Evolutionary conservation across 2,329 filamentous ascomycete genomes (phyloP).

Genomic region (Ophiognomonia clavigignenti-juglandacearum): DNA sequence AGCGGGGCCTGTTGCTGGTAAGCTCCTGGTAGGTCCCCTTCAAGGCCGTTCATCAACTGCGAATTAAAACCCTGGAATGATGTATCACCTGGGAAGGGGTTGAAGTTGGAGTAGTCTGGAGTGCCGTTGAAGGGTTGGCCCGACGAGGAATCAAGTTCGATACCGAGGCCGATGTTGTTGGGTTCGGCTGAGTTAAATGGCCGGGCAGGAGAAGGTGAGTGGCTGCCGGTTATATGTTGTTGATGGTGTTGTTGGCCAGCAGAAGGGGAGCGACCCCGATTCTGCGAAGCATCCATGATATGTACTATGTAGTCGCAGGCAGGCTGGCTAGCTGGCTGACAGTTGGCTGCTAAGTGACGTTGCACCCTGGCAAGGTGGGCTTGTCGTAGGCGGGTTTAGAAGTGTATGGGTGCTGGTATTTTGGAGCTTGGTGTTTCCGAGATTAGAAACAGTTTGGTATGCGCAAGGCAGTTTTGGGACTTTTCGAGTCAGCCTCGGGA

Average conservation of each 20-base stretch:
- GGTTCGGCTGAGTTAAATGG: slow-evolving; percentile 41
- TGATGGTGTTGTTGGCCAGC: slow-evolving; percentile 32
- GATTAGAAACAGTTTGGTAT: slow-evolving; percentile 17
- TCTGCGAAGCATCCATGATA: slow-evolving; percentile 14
- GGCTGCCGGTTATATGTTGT: slow-evolving; percentile 64
- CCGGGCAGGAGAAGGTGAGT: slow-evolving; percentile 51
- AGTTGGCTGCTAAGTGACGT: not conserved
- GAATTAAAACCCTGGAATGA: slow-evolving; percentile 38
- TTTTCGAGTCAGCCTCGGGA: slow-evolving; percentile 16
- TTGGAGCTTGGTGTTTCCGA: slow-evolving; percentile 14
- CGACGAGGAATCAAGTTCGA: slow-evolving; percentile 50
- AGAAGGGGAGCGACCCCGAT: slow-evolving; percentile 5
- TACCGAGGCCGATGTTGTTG: slow-evolving; percentile 47
- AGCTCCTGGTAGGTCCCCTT: slow-evolving; percentile 36
- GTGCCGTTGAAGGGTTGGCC: slow-evolving; percentile 35
- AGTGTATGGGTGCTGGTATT: not conserved
- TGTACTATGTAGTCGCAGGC: slow-evolving; percentile 21
- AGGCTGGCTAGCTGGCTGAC: slow-evolving; percentile 9
- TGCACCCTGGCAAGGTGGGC: slow-evolving; percentile 4
- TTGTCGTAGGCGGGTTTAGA: slow-evolving; percentile 1
- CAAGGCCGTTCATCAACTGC: slow-evolving; percentile 33
- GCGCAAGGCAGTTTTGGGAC: slow-evolving; percentile 15
- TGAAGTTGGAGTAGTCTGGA: slow-evolving; percentile 42
- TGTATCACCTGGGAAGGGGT: slow-evolving; percentile 35
- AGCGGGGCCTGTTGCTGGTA: slow-evolving; percentile 41